A percentile compares a stretch with the other conserved stretches of the same genome.
Conservation (phyloP, 2,329 filamentous ascomycete genomes). For the Stachybotrys elegans region DNA sequence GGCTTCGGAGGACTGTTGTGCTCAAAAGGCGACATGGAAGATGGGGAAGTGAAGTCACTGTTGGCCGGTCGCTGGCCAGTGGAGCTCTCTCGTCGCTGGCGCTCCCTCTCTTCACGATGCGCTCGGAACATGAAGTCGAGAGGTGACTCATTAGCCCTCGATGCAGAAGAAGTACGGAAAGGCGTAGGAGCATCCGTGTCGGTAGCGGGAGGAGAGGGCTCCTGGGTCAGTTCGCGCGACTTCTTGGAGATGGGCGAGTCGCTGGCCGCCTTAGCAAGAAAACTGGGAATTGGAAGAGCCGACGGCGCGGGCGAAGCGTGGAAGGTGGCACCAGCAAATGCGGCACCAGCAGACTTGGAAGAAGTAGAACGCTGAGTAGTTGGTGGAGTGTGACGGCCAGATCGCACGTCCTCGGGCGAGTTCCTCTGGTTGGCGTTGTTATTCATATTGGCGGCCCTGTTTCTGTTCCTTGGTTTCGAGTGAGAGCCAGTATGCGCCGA, state of each 20-base stretch:
- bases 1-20: constrained; percentile 14
- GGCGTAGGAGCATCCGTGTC: constrained; percentile 46
- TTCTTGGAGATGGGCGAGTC: constrained; percentile 46
- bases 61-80: constrained; percentile 34
- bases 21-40: constrained; percentile 31
- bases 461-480: constrained; percentile 24
- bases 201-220: constrained; percentile 47
- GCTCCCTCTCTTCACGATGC: constrained; percentile 71
- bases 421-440: constrained; percentile 28
- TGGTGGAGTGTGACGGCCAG: constrained; percentile 38
- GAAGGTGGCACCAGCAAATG: constrained; percentile 91
- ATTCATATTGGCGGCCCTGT: constrained; percentile 27
- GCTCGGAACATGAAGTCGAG: constrained; percentile 89
- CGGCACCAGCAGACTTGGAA: constrained; percentile 45
- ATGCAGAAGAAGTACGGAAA: constrained; percentile 28
- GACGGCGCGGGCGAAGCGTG: constrained; percentile 91
- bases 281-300: constrained; percentile 84
- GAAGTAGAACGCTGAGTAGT: constrained; percentile 33
- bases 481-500: constrained; percentile 17
- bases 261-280: constrained; percentile 69
- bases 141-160: constrained; percentile 58
- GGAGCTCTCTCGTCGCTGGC: constrained; percentile 49
- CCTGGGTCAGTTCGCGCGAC: constrained; percentile 31
- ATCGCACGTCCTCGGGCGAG: constrained; percentile 37
- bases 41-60: constrained; percentile 48